Evolutionary conservation across 139 green algal species (phyloP).

Genomic region (Dunaliella primolecta): DNA sequence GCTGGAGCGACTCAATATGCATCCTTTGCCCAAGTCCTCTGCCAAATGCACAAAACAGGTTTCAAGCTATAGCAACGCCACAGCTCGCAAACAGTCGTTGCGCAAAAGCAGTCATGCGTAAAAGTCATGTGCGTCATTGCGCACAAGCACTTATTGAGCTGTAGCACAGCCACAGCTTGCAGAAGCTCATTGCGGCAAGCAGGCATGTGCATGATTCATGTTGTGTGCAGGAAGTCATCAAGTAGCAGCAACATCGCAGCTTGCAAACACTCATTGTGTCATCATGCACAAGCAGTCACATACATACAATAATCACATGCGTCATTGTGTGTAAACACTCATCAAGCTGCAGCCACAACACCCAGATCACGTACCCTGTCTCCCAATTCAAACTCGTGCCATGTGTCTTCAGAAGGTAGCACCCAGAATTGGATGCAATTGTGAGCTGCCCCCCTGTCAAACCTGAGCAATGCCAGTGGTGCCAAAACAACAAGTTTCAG

Average conservation of each 20-base stretch:
- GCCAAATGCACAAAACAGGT: too few relatives aligned
- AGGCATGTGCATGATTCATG: too few relatives aligned
- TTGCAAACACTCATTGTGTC: not conserved
- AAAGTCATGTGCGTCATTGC: too few relatives aligned
- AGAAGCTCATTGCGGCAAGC: not conserved
- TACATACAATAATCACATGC: not conserved
- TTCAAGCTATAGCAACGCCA: too few relatives aligned
- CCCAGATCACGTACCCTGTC: slow-evolving; percentile 27
- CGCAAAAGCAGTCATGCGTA: too few relatives aligned
- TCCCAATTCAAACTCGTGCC: slow-evolving; percentile 19
- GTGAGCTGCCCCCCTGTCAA: slow-evolving; percentile 23
- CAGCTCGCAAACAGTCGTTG: too few relatives aligned
- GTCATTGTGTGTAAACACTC: too few relatives aligned
- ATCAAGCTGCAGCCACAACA: too few relatives aligned
- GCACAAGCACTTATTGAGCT: not conserved
- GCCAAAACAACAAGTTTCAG: not conserved
- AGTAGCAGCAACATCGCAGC: too few relatives aligned
- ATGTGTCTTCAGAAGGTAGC: slow-evolving; percentile 26
- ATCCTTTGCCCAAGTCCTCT: too few relatives aligned
- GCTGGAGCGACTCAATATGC: too few relatives aligned
- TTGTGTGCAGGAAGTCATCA: too few relatives aligned
- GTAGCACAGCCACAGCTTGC: not conserved
- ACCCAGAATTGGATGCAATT: slow-evolving; percentile 42
- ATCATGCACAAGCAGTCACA: not conserved
- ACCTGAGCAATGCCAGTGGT: slow-evolving; percentile 1